These are phyloP conservation scores for Penicillium sp. DNA, from an alignment of 2,329 filamentous ascomycete genomes.

Conservation along the genomic window DNA sequence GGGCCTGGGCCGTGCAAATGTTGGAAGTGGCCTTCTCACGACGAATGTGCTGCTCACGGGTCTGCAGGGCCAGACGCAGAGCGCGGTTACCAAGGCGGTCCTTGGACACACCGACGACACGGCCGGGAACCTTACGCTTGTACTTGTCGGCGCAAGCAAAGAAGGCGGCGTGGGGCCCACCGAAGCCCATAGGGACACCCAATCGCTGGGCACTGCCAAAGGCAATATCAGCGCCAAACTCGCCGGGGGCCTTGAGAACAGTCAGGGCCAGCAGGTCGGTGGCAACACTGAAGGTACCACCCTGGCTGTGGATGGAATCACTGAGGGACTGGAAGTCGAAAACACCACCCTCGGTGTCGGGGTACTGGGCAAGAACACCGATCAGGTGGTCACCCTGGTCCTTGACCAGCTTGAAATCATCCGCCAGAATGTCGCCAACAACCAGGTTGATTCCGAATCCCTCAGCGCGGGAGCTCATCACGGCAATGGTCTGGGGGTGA, in stretches of 20 bases:
- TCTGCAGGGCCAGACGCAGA: slow-evolving; percentile 80
- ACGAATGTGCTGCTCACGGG: slow-evolving; percentile 90
- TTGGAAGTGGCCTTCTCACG: slow-evolving; percentile 97
- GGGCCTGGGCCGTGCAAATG: slow-evolving; percentile 89
- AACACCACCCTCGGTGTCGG: slow-evolving; percentile 78
- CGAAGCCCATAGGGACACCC: slow-evolving; percentile 85
- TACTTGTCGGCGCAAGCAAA: slow-evolving; percentile 86
- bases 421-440: slow-evolving; percentile 63
- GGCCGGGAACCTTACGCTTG: slow-evolving; percentile 90
- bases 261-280: slow-evolving; percentile 87
- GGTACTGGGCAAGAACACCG: slow-evolving; percentile 91
- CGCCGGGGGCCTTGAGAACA: slow-evolving; percentile 78
- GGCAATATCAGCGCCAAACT: slow-evolving; percentile 91
- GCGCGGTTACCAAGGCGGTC: slow-evolving; percentile 78
- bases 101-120: slow-evolving; percentile 85
- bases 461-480: slow-evolving; percentile 76
- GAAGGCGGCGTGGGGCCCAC: slow-evolving; percentile 94
- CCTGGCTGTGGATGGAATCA: slow-evolving; percentile 69
- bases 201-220: slow-evolving; percentile 90
- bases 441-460: slow-evolving; percentile 84
- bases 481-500: slow-evolving; percentile 79
- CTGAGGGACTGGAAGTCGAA: slow-evolving; percentile 69
- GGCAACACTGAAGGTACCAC: slow-evolving; percentile 76
- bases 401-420: slow-evolving; percentile 61
- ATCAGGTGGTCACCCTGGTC: slow-evolving; percentile 74